Evolutionary conservation across 2,329 filamentous ascomycete species (phyloP), one percentile per base, ranked within the genome.

Genomic region (Dryadomyces sulphureus): DNA sequence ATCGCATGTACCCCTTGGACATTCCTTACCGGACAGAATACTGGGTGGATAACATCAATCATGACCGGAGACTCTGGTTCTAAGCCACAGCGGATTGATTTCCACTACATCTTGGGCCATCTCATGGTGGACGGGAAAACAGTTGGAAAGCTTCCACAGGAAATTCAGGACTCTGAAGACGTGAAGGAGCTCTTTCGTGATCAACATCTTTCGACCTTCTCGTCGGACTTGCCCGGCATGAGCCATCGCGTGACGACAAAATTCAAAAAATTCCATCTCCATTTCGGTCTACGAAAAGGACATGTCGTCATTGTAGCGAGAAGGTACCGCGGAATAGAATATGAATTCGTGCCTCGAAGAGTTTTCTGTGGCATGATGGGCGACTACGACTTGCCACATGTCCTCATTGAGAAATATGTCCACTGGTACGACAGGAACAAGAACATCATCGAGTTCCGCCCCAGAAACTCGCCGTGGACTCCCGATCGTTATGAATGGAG

Each of bases 351-450:
- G 12, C 49, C 51, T 2, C 47, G 49, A 3, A 30, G 24, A 2
- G 7, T 45, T 7, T 53, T 53, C n/a, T 19, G 49, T 4, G 16
- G 20, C 7, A 0, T 0, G 0, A 11, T 4, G 62, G 65, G 30
- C 68, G 69, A 0, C 3, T 66, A 60, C 32, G 75, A 79, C 50
- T 57, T 81, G 0, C 79, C 79, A 0, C 52, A 51, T 0, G 55
- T 63, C 0, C 60, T 84, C 0, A 50, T 78, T 0, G 56, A 70
- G 0, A 59, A 67, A 7, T 80, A 72, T 43, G 62, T 72, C 0
- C 78, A 84, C 50, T 83, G 77, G 76, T 59, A 81, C 4, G 62
- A 81, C 38, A 12, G 78, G 0, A 41, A 24, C 0, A 56, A 50
- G 0, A 49, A 55, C 0, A 41, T 52, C 0, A 43, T 84, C 0